A percentile compares a stretch with the other conserved stretches of the same genome.
phyloP scores from a whole-genome alignment of 2,329 filamentous ascomycete species.

The Pyrenophora graminea region DNA sequence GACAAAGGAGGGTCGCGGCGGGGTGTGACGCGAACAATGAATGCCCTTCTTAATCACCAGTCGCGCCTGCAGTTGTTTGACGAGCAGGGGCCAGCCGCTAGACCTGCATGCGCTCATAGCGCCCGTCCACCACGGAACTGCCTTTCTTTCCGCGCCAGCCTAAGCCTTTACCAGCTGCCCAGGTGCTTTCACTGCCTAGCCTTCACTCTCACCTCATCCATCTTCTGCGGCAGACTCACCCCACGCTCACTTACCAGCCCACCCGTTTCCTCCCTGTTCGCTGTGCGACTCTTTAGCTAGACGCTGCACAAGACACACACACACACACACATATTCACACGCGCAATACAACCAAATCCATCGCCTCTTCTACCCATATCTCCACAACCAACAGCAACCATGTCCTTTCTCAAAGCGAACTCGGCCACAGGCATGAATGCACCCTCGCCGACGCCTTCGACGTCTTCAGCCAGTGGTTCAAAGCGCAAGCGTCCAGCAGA shows the following conservation, averaged over 20 bases:
- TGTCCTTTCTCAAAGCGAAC: constrained; percentile 44
- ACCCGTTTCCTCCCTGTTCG: constrained; percentile 1
- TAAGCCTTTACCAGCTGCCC: background rate
- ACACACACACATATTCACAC: background rate
- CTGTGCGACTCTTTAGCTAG: constrained; percentile 42
- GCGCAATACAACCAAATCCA: background rate
- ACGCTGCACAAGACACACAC: constrained; percentile 27
- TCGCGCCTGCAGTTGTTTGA: constrained; percentile 31
- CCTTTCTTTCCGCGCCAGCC: constrained; percentile 5
- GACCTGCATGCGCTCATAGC: constrained; percentile 23
- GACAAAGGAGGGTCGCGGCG: constrained; percentile 31
- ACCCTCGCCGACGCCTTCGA: constrained; percentile 63
- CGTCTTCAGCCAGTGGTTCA: constrained; percentile 40
- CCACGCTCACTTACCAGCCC: constrained; percentile 9
- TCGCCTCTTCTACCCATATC: background rate
- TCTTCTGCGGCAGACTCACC: background rate
- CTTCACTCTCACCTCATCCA: constrained; percentile 1
- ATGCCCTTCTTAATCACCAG: constrained; percentile 10
- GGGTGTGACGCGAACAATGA: constrained; percentile 23
- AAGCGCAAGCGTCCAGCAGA: constrained; percentile 64
- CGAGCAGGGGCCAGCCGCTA: constrained; percentile 20
- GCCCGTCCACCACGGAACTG: constrained; percentile 1
- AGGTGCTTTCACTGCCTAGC: background rate
- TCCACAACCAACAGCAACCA: constrained; percentile 18
- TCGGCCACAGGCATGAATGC: constrained; percentile 52